Conservation (phyloP, 768 basidiomycete species). For the Suillus discolor region DNA sequence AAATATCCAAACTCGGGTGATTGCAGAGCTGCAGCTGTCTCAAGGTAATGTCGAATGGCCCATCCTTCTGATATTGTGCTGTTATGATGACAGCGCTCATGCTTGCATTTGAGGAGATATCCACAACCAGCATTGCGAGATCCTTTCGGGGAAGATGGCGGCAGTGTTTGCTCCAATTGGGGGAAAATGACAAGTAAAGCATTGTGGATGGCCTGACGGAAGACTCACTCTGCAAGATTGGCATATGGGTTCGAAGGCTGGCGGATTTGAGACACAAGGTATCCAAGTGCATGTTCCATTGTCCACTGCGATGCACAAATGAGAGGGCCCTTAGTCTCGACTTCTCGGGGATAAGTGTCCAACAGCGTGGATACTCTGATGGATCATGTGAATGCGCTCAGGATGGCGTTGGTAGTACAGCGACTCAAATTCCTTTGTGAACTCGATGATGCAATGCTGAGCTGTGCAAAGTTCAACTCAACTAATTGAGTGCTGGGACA, state of each 20-base stretch:
- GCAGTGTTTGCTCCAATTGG: no score
- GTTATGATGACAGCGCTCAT: no score
- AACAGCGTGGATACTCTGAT: constrained; percentile 27
- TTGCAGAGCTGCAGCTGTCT: no score
- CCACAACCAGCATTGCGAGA: no score
- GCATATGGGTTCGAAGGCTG: constrained; percentile 29
- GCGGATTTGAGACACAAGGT: constrained; percentile 25
- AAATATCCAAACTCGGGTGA: no score
- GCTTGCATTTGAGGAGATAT: no score
- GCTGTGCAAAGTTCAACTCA: constrained; percentile 22
- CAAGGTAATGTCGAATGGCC: no score
- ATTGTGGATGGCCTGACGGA: constrained; percentile 20
- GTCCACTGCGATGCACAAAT: constrained; percentile 29
- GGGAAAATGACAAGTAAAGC: no score
- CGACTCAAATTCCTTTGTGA: constrained; percentile 28
- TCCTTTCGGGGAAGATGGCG: no score
- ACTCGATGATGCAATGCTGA: constrained; percentile 24
- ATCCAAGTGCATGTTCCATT: constrained; percentile 29
- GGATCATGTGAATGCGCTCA: constrained; percentile 30
- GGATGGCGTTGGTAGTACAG: constrained; percentile 26
- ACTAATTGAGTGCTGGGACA: constrained; percentile 22
- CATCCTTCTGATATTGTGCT: no score
- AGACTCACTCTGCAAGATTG: constrained; percentile 28
- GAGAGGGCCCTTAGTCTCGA: constrained; percentile 22
- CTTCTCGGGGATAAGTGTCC: constrained; percentile 26